A percentile compares a stretch with the other conserved stretches of the same genome.
phyloP scores from a whole-genome alignment of 345 rosid genomes.

The Eucalyptus erythrocorys region DNA sequence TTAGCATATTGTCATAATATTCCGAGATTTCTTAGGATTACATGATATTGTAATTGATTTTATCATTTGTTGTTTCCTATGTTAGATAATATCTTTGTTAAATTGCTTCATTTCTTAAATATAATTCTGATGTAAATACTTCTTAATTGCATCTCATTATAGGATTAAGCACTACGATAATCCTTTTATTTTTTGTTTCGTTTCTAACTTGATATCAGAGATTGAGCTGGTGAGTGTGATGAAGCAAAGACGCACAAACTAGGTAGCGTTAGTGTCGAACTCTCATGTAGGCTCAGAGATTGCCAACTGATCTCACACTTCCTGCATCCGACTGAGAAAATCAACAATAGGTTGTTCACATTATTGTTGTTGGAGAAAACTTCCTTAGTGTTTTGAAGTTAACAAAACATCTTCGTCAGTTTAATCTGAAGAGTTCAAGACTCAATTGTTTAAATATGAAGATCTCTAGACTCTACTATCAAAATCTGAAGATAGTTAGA shows the following conservation, averaged over 20 bases:
- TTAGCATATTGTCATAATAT: not conserved
- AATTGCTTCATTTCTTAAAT: not conserved
- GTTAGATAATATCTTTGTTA: not conserved
- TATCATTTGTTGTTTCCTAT: not conserved
- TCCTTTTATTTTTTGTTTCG: not conserved
- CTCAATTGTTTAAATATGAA: no score
- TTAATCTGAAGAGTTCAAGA: no score
- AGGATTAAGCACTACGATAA: not conserved
- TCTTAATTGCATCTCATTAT: not conserved
- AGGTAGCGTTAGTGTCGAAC: not conserved
- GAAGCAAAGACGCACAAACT: not conserved
- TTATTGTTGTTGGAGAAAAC: no score
- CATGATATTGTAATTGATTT: not conserved
- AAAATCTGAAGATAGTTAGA: no score
- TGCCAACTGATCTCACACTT: not conserved
- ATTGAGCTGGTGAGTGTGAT: not conserved
- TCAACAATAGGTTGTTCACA: not conserved
- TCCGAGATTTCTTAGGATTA: not conserved
- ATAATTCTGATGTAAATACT: not conserved
- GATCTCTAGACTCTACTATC: no score
- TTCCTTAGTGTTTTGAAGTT: no score
- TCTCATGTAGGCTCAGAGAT: not conserved
- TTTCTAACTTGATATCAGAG: not conserved
- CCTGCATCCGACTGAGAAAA: not conserved
- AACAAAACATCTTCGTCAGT: no score